These are phyloP conservation scores for Selenicereus undatus DNA, from an alignment of 148 eudicot species.

Conservation along the genomic window DNA sequence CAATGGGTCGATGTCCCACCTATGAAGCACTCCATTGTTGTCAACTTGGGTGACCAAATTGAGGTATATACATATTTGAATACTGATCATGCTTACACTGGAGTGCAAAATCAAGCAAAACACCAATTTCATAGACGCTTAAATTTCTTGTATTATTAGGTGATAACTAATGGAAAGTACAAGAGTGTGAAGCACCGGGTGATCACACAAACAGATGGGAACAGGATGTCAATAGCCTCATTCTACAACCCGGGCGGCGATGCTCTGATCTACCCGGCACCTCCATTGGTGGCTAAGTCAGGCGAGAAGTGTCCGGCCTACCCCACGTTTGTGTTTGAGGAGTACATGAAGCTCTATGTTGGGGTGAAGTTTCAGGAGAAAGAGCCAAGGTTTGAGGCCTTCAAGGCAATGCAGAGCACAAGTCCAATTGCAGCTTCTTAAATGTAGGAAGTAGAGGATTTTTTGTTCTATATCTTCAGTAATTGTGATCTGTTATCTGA, in stretches of 20 bases:
- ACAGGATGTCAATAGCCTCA: conserved; percentile 90
- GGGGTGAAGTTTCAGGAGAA: conserved; percentile 84
- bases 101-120: neutral
- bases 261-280: conserved; percentile 83
- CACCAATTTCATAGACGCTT: neutral
- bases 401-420: conserved; percentile 54
- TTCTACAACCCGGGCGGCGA: conserved; percentile 97
- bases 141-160: conserved; percentile 29
- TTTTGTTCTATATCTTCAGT: neutral
- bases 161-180: conserved; percentile 87
- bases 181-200: conserved; percentile 94
- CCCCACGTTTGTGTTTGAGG: conserved; percentile 85
- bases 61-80: conserved; percentile 51
- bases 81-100: no score
- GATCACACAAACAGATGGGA: conserved; percentile 72
- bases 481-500: neutral
- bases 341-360: conserved; percentile 89
- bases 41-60: conserved; percentile 88
- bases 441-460: neutral
- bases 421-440: conserved; percentile 54
- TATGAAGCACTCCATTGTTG: conserved; percentile 77
- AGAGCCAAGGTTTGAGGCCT: conserved; percentile 85
- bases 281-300: conserved; percentile 49
- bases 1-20: conserved; percentile 94
- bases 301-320: conserved; percentile 37